phyloP scores from a whole-genome alignment of 164 flowering plant genomes.

The Chimonanthus praecox region DNA sequence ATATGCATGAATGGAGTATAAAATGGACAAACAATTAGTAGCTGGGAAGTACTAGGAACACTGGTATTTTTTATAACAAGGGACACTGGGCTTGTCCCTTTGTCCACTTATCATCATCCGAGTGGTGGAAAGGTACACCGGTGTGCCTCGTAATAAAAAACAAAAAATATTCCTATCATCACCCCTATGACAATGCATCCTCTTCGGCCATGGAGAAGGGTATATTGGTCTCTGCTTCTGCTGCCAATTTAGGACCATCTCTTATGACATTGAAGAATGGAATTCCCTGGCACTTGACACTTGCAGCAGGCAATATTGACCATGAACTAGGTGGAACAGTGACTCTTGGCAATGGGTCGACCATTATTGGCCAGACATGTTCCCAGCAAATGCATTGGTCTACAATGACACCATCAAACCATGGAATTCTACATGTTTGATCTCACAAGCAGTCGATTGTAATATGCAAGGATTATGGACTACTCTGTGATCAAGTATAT shows the following conservation, averaged over 20 bases:
- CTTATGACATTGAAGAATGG: conserved; percentile 28
- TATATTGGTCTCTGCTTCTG: conserved; percentile 35
- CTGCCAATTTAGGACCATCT: conserved; percentile 35
- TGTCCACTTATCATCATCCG: no score
- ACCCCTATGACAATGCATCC: conserved; percentile 43
- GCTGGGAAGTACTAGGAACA: no score
- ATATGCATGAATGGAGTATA: no score
- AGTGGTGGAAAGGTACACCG: no score
- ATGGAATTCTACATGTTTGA: conserved; percentile 25
- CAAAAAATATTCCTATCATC: no score
- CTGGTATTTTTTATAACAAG: no score
- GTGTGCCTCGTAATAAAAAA: no score
- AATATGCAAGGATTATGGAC: conserved; percentile 16
- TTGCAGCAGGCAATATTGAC: conserved; percentile 41
- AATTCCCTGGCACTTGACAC: conserved; percentile 42
- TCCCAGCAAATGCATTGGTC: conserved; percentile 24
- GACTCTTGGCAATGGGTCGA: conserved; percentile 36
- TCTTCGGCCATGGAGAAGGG: conserved; percentile 55
- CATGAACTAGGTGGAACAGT: conserved; percentile 28
- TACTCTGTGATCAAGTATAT: conserved; percentile 3
- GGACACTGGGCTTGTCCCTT: no score
- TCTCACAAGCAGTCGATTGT: conserved; percentile 19
- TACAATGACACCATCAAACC: conserved; percentile 25
- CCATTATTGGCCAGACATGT: conserved; percentile 27
- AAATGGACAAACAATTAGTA: no score